phyloP scores from a whole-genome alignment of 192 early-diverging fungal species.

The Backusella sp. region DNA sequence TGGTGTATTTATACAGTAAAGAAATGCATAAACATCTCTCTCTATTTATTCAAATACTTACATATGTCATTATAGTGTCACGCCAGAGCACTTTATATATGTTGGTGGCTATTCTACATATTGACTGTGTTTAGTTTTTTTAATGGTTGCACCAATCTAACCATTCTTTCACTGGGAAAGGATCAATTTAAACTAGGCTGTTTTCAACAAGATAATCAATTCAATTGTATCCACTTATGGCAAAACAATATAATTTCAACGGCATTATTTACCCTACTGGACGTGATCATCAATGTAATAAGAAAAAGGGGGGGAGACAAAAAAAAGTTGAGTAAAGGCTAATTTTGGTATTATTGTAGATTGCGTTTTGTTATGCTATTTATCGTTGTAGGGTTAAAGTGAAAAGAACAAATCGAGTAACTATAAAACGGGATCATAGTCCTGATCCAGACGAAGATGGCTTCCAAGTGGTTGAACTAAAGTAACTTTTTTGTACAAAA shows the following conservation, averaged over 20 bases:
- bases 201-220: neutral
- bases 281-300: neutral
- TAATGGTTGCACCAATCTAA: slow-evolving; percentile 4
- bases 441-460: slow-evolving; percentile 1
- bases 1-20: slow-evolving; percentile 10
- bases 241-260: neutral
- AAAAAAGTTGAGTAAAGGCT: neutral
- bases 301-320: neutral
- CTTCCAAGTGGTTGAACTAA: slow-evolving; percentile 3
- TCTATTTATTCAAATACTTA: neutral
- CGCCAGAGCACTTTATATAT: neutral
- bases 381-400: neutral
- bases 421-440: neutral
- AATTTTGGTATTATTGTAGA: neutral
- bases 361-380: slow-evolving; percentile 5
- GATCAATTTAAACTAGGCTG: slow-evolving; percentile 9
- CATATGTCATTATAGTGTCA: slow-evolving; percentile 2
- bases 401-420: neutral
- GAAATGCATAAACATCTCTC: neutral
- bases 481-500: slow-evolving; percentile 2
- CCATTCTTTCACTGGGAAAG: neutral
- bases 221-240: slow-evolving; percentile 1
- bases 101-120: slow-evolving; percentile 11
- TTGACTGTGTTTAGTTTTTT: slow-evolving; percentile 6
- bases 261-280: neutral